Conservation (phyloP, 306 rosid species). For the Vigna nakashimae region DNA sequence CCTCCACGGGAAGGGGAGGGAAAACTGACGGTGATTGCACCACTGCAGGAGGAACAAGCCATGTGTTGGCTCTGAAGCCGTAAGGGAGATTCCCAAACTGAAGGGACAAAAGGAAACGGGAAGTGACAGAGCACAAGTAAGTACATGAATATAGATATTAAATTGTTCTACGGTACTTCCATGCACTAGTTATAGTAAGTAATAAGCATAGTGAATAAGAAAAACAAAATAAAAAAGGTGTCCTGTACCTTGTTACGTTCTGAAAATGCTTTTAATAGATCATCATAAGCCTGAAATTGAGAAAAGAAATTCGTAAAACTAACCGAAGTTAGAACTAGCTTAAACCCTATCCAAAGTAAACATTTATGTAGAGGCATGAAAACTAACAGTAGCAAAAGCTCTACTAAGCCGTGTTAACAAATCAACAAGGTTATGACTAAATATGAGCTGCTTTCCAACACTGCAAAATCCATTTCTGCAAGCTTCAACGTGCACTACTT, state of each 20-base stretch:
- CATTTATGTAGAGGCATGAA: background rate
- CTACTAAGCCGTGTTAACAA: slow-evolving; percentile 88
- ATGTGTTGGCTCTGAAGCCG: slow-evolving; percentile 78
- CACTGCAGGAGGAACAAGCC: slow-evolving; percentile 76
- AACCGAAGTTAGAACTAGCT: background rate
- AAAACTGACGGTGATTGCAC: slow-evolving; percentile 60
- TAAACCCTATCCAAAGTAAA: background rate
- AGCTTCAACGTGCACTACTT: slow-evolving; percentile 86
- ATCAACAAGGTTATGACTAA: slow-evolving; percentile 86
- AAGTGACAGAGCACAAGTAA: background rate
- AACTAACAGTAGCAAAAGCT: slow-evolving; percentile 64
- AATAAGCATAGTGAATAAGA: background rate
- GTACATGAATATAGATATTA: background rate
- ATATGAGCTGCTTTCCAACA: slow-evolving; percentile 80
- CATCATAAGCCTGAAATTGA: slow-evolving; percentile 63
- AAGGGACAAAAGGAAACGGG: slow-evolving; percentile 30
- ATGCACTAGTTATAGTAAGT: background rate
- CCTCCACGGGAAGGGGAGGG: slow-evolving; percentile 71
- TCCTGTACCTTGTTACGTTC: slow-evolving; percentile 70
- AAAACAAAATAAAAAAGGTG: background rate
- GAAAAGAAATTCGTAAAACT: background rate
- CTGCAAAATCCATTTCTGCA: slow-evolving; percentile 86
- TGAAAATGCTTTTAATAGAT: slow-evolving; percentile 69
- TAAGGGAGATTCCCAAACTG: slow-evolving; percentile 86
- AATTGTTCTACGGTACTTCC: background rate